Evolutionary conservation across 306 rosid genomes (phyloP).

Genomic region (Castanospermum australe): DNA sequence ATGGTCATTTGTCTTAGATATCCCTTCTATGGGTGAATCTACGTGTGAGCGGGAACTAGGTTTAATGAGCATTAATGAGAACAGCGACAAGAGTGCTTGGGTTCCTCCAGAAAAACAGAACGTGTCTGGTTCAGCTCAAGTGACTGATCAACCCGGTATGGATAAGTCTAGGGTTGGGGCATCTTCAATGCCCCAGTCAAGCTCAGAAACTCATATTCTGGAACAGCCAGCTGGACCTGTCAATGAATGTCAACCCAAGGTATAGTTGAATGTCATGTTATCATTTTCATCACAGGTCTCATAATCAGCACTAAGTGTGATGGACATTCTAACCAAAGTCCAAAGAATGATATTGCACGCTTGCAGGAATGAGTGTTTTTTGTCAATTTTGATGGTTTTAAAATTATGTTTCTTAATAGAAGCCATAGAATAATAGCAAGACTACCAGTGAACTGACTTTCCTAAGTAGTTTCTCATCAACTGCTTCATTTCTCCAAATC

Average conservation of each 20-base stretch:
- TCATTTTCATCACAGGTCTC: background rate
- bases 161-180: conserved; percentile 54
- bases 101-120: conserved; percentile 51
- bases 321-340: background rate
- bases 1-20: conserved; percentile 78
- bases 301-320: background rate
- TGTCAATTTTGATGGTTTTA: background rate
- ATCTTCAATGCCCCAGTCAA: conserved; percentile 50
- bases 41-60: conserved; percentile 90
- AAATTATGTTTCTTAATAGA: background rate
- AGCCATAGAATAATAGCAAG: background rate
- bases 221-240: conserved; percentile 49
- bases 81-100: conserved; percentile 35
- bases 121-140: conserved; percentile 45
- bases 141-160: conserved; percentile 23
- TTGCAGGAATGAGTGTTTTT: background rate
- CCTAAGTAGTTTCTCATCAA: background rate
- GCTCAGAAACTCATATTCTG: conserved; percentile 37
- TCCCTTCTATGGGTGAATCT: conserved; percentile 60
- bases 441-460: background rate
- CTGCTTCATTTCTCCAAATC: background rate
- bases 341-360: background rate
- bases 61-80: conserved; percentile 86
- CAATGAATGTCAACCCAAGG: conserved; percentile 67
- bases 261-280: conserved; percentile 26